Evolutionary conservation across 192 early-diverging fungal species (phyloP).

Genomic region (Backusella tuberculispora): DNA sequence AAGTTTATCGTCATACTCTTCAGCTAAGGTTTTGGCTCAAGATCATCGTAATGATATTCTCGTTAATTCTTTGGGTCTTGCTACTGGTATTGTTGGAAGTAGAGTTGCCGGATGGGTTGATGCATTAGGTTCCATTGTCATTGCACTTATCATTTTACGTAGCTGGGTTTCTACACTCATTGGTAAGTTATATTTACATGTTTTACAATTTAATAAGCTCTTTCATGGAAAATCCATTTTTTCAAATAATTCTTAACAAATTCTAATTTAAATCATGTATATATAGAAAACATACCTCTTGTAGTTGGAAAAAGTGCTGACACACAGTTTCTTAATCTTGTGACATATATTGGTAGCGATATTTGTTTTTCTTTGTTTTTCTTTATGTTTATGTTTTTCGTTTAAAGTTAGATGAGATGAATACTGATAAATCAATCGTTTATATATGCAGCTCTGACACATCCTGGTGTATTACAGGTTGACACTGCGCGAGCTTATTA

Average conservation of each 20-base stretch:
- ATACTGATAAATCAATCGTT: background rate
- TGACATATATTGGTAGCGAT: slow-evolving; percentile 76
- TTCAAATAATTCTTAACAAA: background rate
- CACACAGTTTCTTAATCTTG: slow-evolving; percentile 73
- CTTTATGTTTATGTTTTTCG: no score
- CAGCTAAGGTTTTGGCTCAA: slow-evolving; percentile 64
- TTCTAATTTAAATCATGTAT: background rate
- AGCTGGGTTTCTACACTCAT: slow-evolving; percentile 69
- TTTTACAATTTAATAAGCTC: background rate
- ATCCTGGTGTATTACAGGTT: slow-evolving; percentile 68
- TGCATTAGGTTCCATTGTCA: slow-evolving; percentile 68
- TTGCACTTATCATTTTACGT: slow-evolving; percentile 69
- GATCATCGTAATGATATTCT: slow-evolving; percentile 81
- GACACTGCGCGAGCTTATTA: slow-evolving; percentile 88
- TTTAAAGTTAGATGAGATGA: background rate
- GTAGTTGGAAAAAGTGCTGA: slow-evolving; percentile 86
- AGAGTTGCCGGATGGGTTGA: slow-evolving; percentile 71
- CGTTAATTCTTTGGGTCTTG: slow-evolving; percentile 72
- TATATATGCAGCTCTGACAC: slow-evolving; percentile 61
- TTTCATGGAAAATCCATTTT: background rate
- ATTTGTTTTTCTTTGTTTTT: slow-evolving; percentile 22
- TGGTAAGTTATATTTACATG: slow-evolving; percentile 37
- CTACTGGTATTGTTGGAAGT: slow-evolving; percentile 64
- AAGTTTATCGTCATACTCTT: slow-evolving; percentile 57
- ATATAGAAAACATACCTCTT: slow-evolving; percentile 71